Conservation (phyloP, 2,329 filamentous ascomycete species). For the Escovopsis sp. region DNA sequence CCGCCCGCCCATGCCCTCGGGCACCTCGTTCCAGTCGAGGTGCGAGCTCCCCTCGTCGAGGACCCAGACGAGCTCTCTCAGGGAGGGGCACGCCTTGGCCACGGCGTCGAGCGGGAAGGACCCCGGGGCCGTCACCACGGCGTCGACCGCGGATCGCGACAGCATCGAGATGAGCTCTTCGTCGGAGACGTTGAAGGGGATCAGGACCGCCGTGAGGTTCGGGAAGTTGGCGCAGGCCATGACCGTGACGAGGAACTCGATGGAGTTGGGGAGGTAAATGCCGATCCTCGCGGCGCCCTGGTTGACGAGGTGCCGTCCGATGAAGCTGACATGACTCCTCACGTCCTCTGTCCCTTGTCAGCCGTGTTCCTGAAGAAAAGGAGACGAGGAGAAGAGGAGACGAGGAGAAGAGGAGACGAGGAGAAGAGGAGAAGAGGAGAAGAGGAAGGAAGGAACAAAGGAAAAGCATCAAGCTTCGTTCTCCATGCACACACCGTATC, state of each 20-base stretch:
- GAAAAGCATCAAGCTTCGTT: neutral
- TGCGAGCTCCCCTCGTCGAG: constrained; percentile 81
- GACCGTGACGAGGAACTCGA: constrained; percentile 68
- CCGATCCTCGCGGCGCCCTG: constrained; percentile 64
- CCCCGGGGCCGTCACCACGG: constrained; percentile 71
- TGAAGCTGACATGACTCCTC: constrained; percentile 72
- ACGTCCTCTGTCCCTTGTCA: constrained; percentile 40
- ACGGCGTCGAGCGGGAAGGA: constrained; percentile 68
- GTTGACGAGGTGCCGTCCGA: constrained; percentile 62
- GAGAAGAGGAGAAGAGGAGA: no score
- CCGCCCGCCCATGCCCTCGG: constrained; percentile 56
- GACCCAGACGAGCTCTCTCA: constrained; percentile 79
- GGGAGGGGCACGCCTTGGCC: constrained; percentile 48
- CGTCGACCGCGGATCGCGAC: constrained; percentile 58
- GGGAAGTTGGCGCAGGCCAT: constrained; percentile 81
- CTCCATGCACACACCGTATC: constrained; percentile 29
- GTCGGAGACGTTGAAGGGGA: constrained; percentile 67
- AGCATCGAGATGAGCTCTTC: constrained; percentile 58
- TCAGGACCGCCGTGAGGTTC: constrained; percentile 64
- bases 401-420: no score
- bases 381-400: no score
- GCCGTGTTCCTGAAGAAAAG: no score
- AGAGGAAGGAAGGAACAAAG: no score
- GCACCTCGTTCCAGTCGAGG: constrained; percentile 88
- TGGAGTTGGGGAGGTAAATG: constrained; percentile 82